Evolutionary conservation across 805 yeast genomes (phyloP), one percentile per base, ranked within the genome.

Genomic region (Ogataea angusta): DNA sequence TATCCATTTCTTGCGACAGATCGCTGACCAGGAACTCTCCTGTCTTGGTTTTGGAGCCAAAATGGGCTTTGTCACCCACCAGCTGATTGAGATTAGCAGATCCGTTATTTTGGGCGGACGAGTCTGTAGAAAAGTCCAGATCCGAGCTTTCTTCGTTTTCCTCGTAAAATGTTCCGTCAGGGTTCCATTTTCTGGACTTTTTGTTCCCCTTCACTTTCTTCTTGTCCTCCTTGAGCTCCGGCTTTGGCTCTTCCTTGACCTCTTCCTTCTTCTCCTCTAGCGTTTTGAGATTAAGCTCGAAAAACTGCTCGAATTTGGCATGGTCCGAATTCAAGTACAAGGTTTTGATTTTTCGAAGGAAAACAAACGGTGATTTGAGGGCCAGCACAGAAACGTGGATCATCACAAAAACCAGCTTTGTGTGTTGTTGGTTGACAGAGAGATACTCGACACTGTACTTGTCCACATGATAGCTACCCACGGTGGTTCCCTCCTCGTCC

Each of bases 1-100:
- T 58, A 19, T 70, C 62, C 47, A 75, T 70, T 42, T 76, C 79
- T 31, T 67, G 72, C 31, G 78, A 77, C 24, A 84, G 68, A 48
- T 82, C 88, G 40, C 69, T 77, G 10, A 84, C 78, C 29, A 83
- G 58, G 53, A 83, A 82, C n/a, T 76, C 77, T 5, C 89, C 90
- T 2, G 67, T 51, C 40, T 64, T 63, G 22, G 69, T 65, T 34
- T 63, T 58, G 4, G 63, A 43, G 10, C 81, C 81, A 50, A 70
- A 72, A 21, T 47, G 49, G 3, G 53, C 47, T 41, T 64, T 64
- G 38, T 67, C 55, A 12, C 79, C 80, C 36, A 62, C 57, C 13
- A 64, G 39, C 27, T 61, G 66, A 3, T 46, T 40, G 16, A 65
- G 40, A 30, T 62, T 59, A 6, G 56, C 58, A 2, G 52, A 41